phyloP scores from a whole-genome alignment of 2,329 filamentous ascomycete genomes.

The Aspergillus japonicus region DNA sequence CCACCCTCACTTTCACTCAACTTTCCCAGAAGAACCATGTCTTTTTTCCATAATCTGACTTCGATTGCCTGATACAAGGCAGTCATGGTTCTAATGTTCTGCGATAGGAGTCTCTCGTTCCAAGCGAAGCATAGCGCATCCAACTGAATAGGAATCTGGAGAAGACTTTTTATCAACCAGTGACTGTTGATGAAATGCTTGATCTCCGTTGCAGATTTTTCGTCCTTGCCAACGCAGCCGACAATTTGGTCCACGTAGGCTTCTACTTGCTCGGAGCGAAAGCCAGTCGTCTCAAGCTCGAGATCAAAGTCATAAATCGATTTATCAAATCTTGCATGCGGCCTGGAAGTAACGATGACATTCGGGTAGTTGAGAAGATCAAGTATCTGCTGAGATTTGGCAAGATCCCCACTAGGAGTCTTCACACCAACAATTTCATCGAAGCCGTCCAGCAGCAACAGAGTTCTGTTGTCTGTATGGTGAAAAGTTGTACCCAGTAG shows the following conservation, averaged over 20 bases:
- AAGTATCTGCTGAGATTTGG: no score
- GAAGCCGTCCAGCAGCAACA: constrained; percentile 9
- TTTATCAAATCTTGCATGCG: constrained; percentile 20
- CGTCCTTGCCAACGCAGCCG: constrained; percentile 5
- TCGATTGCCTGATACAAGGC: constrained; percentile 30
- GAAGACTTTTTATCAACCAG: constrained; percentile 35
- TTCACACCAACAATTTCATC: constrained; percentile 2
- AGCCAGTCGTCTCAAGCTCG: neutral
- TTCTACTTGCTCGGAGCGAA: neutral
- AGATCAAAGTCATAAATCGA: neutral
- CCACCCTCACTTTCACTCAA: neutral
- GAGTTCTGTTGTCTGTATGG: neutral
- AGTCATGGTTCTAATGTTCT: constrained; percentile 37
- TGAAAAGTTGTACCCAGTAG: no score
- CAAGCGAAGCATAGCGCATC: constrained; percentile 47
- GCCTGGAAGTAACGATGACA: constrained; percentile 45
- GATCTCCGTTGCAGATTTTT: constrained; percentile 21
- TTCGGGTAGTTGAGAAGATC: constrained; percentile 15
- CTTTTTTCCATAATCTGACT: constrained; percentile 42
- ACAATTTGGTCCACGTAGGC: constrained; percentile 20
- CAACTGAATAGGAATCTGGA: constrained; percentile 46
- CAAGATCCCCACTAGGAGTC: no score
- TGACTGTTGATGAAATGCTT: constrained; percentile 33
- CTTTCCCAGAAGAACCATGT: constrained; percentile 32
- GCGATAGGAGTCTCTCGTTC: constrained; percentile 17